phyloP scores from a whole-genome alignment of 306 rosid genomes.

The Acacia acuminata region DNA sequence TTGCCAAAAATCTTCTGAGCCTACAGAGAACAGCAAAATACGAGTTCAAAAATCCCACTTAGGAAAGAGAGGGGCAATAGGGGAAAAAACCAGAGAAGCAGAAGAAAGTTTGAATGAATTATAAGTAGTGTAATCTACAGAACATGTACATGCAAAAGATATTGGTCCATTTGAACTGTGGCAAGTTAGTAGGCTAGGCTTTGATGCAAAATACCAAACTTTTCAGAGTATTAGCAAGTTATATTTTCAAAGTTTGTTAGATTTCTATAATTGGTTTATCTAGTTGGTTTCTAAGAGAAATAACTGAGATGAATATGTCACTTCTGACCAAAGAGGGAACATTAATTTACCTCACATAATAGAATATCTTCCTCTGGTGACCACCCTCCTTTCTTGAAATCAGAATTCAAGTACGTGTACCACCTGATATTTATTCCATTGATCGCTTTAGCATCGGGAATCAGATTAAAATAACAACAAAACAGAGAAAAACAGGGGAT shows the following conservation, averaged over 20 bases:
- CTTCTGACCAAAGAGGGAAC: slow-evolving; percentile 15
- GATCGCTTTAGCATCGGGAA: slow-evolving; percentile 34
- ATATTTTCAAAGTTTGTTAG: slow-evolving; percentile 13
- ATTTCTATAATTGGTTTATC: slow-evolving; percentile 18
- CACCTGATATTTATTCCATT: slow-evolving; percentile 58
- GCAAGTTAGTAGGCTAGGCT: slow-evolving; percentile 3
- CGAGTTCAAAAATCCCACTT: not conserved
- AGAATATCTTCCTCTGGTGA: slow-evolving; percentile 96
- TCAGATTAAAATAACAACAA: slow-evolving; percentile 33
- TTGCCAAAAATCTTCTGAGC: slow-evolving; percentile 97
- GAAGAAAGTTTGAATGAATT: not conserved
- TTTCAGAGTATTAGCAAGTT: slow-evolving; percentile 17
- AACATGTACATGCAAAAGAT: slow-evolving; percentile 3
- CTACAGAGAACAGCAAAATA: slow-evolving; percentile 51
- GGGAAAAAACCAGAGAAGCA: not conserved
- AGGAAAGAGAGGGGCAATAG: not conserved
- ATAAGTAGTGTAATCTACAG: slow-evolving; percentile 1
- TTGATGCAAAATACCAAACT: slow-evolving; percentile 8
- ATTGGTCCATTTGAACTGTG: slow-evolving; percentile 18
- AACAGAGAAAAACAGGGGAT: slow-evolving; percentile 17
- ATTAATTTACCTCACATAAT: slow-evolving; percentile 81
- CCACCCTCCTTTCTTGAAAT: slow-evolving; percentile 99
- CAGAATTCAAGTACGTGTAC: slow-evolving; percentile 98
- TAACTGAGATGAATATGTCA: not conserved
- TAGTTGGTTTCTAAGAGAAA: slow-evolving; percentile 25